These are phyloP conservation scores for Saccharomyces hybrid DNA, from an alignment of 1,139 yeast genomes.

Conservation along the genomic window DNA sequence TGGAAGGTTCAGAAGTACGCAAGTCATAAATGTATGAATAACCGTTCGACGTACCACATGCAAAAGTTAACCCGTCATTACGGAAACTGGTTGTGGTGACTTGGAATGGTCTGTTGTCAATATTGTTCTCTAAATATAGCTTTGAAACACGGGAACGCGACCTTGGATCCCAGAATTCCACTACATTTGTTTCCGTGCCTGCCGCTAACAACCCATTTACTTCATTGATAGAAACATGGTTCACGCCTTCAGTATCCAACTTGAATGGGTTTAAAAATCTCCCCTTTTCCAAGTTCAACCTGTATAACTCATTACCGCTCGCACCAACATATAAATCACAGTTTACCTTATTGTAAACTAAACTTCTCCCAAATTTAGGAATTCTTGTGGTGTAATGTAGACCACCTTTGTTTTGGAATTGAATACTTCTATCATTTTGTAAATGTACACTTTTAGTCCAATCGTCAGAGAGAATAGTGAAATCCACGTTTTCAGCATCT, in stretches of 20 bases:
- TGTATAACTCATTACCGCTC: slow-evolving; percentile 77
- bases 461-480: slow-evolving; percentile 73
- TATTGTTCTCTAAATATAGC: slow-evolving; percentile 40
- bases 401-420: slow-evolving; percentile 93
- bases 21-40: slow-evolving; percentile 77
- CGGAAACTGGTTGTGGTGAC: slow-evolving; percentile 68
- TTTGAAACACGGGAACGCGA: slow-evolving; percentile 79
- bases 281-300: slow-evolving; percentile 90
- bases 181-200: slow-evolving; percentile 77
- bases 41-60: slow-evolving; percentile 89
- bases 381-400: slow-evolving; percentile 80
- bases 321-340: slow-evolving; percentile 89
- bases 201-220: slow-evolving; percentile 80
- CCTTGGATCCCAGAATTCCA: slow-evolving; percentile 98
- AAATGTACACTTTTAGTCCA: slow-evolving; percentile 97
- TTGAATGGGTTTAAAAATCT: slow-evolving; percentile 81
- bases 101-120: slow-evolving; percentile 39
- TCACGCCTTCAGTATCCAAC: slow-evolving; percentile 68
- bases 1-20: slow-evolving; percentile 76
- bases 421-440: slow-evolving; percentile 87
- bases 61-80: slow-evolving; percentile 79
- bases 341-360: slow-evolving; percentile 66
- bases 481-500: slow-evolving; percentile 92
- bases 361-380: slow-evolving; percentile 87
- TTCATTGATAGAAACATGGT: slow-evolving; percentile 66